phyloP scores from a whole-genome alignment of 164 flowering plant genomes.

The Cinnamomum chago region DNA sequence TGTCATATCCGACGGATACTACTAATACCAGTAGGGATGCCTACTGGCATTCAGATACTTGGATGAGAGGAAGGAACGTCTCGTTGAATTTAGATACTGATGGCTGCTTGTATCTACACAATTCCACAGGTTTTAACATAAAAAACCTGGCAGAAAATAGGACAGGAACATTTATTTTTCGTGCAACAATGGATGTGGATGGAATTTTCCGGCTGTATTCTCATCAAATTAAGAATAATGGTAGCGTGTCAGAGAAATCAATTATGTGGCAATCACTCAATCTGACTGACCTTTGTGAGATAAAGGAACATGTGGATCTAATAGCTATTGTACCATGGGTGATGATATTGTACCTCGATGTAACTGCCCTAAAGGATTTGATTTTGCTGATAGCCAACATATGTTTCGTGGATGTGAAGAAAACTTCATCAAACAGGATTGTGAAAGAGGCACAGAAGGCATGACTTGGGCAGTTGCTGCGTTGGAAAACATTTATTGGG shows the following conservation, averaged over 20 bases:
- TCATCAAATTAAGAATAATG: neutral
- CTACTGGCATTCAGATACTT: conserved; percentile 13
- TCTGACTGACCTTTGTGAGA: neutral
- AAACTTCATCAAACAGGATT: neutral
- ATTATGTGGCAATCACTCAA: no score
- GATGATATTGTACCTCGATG: conserved; percentile 5
- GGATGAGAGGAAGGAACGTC: neutral
- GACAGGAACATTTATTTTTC: neutral
- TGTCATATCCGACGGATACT: conserved; percentile 7
- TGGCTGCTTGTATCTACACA: conserved; percentile 10
- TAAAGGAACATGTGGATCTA: conserved; percentile 21
- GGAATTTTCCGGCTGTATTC: conserved; percentile 5
- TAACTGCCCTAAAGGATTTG: conserved; percentile 1
- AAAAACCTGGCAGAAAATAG: neutral
- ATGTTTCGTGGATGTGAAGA: neutral
- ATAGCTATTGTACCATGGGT: conserved; percentile 10
- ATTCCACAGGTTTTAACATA: neutral
- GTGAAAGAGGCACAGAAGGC: neutral
- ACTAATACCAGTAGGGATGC: neutral
- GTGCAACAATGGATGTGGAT: conserved; percentile 16
- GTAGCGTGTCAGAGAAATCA: neutral
- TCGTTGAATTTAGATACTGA: conserved; percentile 8
- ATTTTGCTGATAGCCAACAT: neutral
- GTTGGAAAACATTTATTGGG: neutral
- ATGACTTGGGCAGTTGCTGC: neutral